Evolutionary conservation across 2,329 filamentous ascomycete genomes (phyloP).

Genomic region (Microsporum ferrugineum): DNA sequence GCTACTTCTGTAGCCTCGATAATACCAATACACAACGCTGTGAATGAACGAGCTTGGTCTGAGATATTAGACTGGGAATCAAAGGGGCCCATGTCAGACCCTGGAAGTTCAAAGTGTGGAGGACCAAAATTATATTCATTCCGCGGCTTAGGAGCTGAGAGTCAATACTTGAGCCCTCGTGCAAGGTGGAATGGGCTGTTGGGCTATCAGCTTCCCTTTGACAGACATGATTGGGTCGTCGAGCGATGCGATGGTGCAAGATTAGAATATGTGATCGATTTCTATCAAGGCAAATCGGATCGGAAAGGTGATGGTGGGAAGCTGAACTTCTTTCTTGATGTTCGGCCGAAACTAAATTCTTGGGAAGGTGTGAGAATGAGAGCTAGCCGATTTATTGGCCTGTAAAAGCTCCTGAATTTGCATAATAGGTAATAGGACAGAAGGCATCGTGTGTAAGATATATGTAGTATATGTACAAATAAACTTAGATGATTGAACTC

Average conservation of each 20-base stretch:
- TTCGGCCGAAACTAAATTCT: slow-evolving; percentile 53
- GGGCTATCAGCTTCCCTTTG: slow-evolving; percentile 87
- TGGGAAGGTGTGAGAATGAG: slow-evolving; percentile 51
- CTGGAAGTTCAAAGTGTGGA: slow-evolving; percentile 53
- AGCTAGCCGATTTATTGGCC: slow-evolving; percentile 37
- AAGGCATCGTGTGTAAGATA: neutral
- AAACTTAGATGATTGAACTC: neutral
- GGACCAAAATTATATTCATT: slow-evolving; percentile 79
- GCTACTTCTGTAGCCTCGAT: slow-evolving; percentile 76
- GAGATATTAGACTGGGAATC: slow-evolving; percentile 86
- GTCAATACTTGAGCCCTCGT: slow-evolving; percentile 58
- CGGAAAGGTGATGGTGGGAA: slow-evolving; percentile 26
- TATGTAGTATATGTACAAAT: neutral
- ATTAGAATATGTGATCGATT: slow-evolving; percentile 95
- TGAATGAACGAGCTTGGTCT: slow-evolving; percentile 91
- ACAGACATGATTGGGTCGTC: slow-evolving; percentile 94
- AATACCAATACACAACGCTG: slow-evolving; percentile 94
- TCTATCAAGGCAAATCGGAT: slow-evolving; percentile 63
- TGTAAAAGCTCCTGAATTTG: slow-evolving; percentile 20
- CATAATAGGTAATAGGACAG: neutral
- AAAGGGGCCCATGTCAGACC: slow-evolving; percentile 45
- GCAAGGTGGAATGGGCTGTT: slow-evolving; percentile 71
- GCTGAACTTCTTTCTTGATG: slow-evolving; percentile 54
- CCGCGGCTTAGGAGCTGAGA: slow-evolving; percentile 48
- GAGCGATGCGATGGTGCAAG: slow-evolving; percentile 66